Evolutionary conservation across 208 protist genomes (phyloP).

Genomic region (Sergeia podlipaevii): DNA sequence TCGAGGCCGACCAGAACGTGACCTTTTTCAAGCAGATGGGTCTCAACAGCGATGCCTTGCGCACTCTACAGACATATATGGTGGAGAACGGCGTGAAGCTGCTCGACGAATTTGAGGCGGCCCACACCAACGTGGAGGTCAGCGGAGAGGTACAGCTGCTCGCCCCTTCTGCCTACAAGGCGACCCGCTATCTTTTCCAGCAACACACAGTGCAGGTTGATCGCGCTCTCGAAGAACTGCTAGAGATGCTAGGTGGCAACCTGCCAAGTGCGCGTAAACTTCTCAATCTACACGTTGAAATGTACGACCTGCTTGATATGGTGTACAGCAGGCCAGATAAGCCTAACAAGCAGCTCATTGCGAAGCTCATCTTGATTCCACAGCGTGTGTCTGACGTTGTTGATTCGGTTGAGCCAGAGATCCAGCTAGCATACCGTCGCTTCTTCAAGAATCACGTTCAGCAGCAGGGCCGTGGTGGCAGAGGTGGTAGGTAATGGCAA

Average conservation of each 20-base stretch:
- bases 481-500: too few relatives aligned
- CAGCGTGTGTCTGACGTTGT: slow-evolving; percentile 69
- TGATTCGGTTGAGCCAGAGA: slow-evolving; percentile 74
- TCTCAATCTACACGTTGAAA: slow-evolving; percentile 75
- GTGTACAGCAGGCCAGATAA: slow-evolving; percentile 73
- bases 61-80: slow-evolving; percentile 56
- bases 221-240: slow-evolving; percentile 60
- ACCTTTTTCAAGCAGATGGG: slow-evolving; percentile 52
- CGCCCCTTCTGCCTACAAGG: slow-evolving; percentile 50
- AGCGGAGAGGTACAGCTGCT: slow-evolving; percentile 29
- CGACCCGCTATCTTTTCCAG: slow-evolving; percentile 78
- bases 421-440: slow-evolving; percentile 66
- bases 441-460: slow-evolving; percentile 65
- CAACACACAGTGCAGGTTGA: slow-evolving; percentile 82
- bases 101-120: slow-evolving; percentile 59
- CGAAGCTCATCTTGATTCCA: slow-evolving; percentile 74
- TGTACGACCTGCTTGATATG: slow-evolving; percentile 73
- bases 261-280: slow-evolving; percentile 75
- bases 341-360: slow-evolving; percentile 37
- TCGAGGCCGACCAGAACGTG: slow-evolving; percentile 69
- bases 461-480: too few relatives aligned
- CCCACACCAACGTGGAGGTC: slow-evolving; percentile 17
- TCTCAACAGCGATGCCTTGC: slow-evolving; percentile 35
- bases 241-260: slow-evolving; percentile 47
- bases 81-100: slow-evolving; percentile 49